These are phyloP conservation scores for Tolypocladium sp. DNA, from an alignment of 2,329 filamentous ascomycete genomes.

Conservation along the genomic window DNA sequence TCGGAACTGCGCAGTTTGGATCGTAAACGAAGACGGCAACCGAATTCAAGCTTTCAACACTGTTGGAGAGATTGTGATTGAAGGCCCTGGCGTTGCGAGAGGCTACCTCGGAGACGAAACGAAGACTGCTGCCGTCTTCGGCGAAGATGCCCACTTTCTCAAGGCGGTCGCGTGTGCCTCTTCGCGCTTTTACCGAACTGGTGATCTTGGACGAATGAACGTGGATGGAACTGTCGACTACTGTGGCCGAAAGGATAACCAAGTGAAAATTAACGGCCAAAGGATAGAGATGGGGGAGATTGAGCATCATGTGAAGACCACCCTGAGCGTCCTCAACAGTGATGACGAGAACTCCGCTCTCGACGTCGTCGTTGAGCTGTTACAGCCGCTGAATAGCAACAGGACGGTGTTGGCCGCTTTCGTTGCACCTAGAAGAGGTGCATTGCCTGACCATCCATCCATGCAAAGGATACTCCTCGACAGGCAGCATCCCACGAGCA, in stretches of 20 bases:
- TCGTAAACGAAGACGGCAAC: neutral
- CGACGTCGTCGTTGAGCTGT: neutral
- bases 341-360: neutral
- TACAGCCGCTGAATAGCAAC: neutral
- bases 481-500: neutral
- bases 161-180: neutral
- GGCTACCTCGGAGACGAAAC: neutral
- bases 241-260: conserved; percentile 1
- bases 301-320: neutral
- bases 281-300: conserved; percentile 1
- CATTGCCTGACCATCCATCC: neutral
- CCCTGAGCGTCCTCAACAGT: neutral
- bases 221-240: neutral
- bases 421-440: neutral
- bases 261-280: conserved; percentile 2
- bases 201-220: conserved; percentile 1
- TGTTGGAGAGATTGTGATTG: neutral
- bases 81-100: neutral
- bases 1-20: neutral
- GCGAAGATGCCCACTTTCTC: neutral
- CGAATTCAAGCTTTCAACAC: neutral
- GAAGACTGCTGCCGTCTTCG: conserved; percentile 1
- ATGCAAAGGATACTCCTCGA: neutral
- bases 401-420: neutral
- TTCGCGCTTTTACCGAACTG: neutral